Percentiles rank a stretch among this genome's conserved stretches.
Evolutionary conservation across 2,329 filamentous ascomycete species (phyloP).

Genomic region (Alternaria arborescens): DNA sequence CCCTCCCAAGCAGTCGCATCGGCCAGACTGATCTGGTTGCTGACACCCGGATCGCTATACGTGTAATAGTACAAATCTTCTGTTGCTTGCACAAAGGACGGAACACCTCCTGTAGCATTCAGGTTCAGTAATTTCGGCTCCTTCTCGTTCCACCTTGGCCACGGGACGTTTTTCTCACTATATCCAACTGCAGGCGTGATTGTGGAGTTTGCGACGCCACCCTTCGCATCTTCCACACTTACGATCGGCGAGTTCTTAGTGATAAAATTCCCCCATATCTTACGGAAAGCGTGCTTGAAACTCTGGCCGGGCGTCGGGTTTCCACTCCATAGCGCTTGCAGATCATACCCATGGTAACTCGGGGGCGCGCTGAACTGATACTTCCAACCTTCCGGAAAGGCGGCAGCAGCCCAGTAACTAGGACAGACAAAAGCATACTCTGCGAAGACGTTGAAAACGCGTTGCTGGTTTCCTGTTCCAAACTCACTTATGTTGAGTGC

Average conservation of each 20-base stretch:
- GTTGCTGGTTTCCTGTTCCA: slow-evolving; percentile 45
- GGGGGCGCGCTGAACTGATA: slow-evolving; percentile 44
- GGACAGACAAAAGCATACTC: slow-evolving; percentile 57
- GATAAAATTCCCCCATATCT: slow-evolving; percentile 47
- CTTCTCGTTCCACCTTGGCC: slow-evolving; percentile 37
- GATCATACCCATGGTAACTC: slow-evolving; percentile 45
- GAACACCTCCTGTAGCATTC: slow-evolving; percentile 42
- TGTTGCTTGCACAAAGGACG: slow-evolving; percentile 26
- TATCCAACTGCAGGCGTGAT: slow-evolving; percentile 27
- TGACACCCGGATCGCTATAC: slow-evolving; percentile 43
- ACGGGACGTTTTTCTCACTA: slow-evolving; percentile 30
- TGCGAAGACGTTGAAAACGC: slow-evolving; percentile 55
- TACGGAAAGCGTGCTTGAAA: slow-evolving; percentile 46
- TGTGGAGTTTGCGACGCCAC: slow-evolving; percentile 31
- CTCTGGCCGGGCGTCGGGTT: slow-evolving; percentile 31
- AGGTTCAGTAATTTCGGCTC: slow-evolving; percentile 35
- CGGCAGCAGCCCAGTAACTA: slow-evolving; percentile 52
- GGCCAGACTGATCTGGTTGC: slow-evolving; percentile 39
- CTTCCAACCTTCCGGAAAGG: slow-evolving; percentile 45
- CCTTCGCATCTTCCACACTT: slow-evolving; percentile 39
- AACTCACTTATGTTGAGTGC: slow-evolving; percentile 43
- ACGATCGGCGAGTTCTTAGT: slow-evolving; percentile 38
- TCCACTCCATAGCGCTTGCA: slow-evolving; percentile 43
- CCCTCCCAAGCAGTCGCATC: slow-evolving; percentile 45
- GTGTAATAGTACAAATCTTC: slow-evolving; percentile 39